Conservation (phyloP, 2,329 filamentous ascomycete species). For the Blastomyces gilchristii region DNA sequence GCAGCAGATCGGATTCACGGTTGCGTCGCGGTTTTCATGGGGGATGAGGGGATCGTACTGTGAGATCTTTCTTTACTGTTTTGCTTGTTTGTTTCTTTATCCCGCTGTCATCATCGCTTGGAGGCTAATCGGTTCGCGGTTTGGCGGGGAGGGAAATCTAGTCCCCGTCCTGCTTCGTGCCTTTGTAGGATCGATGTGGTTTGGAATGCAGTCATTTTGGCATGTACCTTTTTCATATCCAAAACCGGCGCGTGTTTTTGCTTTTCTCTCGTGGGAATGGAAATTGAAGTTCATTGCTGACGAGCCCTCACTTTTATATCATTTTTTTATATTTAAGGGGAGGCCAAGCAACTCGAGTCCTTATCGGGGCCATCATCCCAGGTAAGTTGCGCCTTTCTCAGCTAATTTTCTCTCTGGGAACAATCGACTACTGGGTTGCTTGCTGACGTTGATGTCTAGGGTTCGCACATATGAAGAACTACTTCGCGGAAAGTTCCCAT, state of each 20-base stretch:
- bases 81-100: background rate
- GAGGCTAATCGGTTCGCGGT: slow-evolving; percentile 14
- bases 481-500: slow-evolving; percentile 18
- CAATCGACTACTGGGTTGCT: background rate
- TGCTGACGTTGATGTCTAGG: background rate
- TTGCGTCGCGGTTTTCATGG: slow-evolving; percentile 20
- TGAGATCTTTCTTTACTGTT: background rate
- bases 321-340: slow-evolving; percentile 11
- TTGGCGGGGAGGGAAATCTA: slow-evolving; percentile 15
- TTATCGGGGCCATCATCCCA: slow-evolving; percentile 16
- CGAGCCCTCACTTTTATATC: background rate
- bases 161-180: background rate
- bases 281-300: background rate
- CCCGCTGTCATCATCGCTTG: background rate
- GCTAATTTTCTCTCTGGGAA: background rate
- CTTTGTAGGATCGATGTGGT: slow-evolving; percentile 16
- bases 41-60: slow-evolving; percentile 21
- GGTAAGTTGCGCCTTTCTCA: slow-evolving; percentile 7
- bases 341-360: slow-evolving; percentile 19
- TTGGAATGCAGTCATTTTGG: slow-evolving; percentile 15
- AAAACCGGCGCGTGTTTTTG: background rate
- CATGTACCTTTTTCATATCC: background rate
- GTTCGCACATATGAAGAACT: slow-evolving; percentile 18
- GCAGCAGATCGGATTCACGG: slow-evolving; percentile 23
- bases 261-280: background rate